Evolutionary conservation across 495 filamentous ascomycete species (phyloP).

Genomic region (Penicillium malachiteum): DNA sequence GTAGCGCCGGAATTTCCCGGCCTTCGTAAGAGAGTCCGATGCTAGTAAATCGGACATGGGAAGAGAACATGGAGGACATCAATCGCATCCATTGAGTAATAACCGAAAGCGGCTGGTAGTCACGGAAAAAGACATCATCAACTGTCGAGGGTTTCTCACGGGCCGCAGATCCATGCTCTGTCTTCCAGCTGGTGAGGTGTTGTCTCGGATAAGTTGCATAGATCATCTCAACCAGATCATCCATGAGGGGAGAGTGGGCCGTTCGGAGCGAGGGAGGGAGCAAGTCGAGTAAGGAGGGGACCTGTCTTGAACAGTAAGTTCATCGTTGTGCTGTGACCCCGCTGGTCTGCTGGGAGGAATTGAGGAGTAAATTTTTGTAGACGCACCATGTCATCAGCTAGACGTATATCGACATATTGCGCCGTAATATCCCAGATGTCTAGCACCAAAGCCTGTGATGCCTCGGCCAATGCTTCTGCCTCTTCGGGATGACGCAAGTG

Average conservation of each 20-base stretch:
- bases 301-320: conserved; percentile 35
- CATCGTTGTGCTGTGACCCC: background rate
- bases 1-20: conserved; percentile 77
- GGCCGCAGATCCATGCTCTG: conserved; percentile 31
- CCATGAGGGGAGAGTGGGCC: conserved; percentile 72
- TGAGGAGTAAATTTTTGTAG: background rate
- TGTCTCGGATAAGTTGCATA: conserved; percentile 68
- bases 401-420: conserved; percentile 82
- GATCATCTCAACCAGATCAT: conserved; percentile 75
- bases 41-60: conserved; percentile 67
- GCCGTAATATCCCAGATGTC: conserved; percentile 88
- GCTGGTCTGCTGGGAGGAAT: no score
- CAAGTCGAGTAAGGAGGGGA: conserved; percentile 76
- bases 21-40: conserved; percentile 84
- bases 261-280: conserved; percentile 73
- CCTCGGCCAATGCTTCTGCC: conserved; percentile 69
- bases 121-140: conserved; percentile 76
- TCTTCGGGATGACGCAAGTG: conserved; percentile 69
- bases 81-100: conserved; percentile 86
- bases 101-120: conserved; percentile 81
- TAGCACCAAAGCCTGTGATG: conserved; percentile 71
- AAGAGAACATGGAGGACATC: conserved; percentile 83
- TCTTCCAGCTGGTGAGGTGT: conserved; percentile 26
- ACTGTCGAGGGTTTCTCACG: conserved; percentile 33
- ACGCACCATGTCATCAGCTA: conserved; percentile 73